Evolutionary conservation across 768 basidiomycete species (phyloP).

Genomic region (Hericium coralloides): DNA sequence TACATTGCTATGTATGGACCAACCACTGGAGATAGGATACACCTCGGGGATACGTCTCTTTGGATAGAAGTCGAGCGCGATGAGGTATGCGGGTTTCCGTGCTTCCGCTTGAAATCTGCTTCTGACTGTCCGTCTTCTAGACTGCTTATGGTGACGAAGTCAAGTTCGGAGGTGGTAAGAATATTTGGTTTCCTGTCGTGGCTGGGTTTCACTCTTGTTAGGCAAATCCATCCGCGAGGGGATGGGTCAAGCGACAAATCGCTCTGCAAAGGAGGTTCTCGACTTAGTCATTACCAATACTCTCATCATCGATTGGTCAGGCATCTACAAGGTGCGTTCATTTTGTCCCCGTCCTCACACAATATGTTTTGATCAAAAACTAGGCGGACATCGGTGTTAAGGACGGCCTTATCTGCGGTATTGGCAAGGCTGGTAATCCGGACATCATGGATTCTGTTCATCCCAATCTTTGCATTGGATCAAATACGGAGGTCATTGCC

Average conservation of each 20-base stretch:
- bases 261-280: conserved; percentile 55
- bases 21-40: conserved; percentile 81
- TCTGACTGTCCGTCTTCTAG: conserved; percentile 24
- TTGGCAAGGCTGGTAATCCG: conserved; percentile 98
- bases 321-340: conserved; percentile 76
- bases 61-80: conserved; percentile 94
- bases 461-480: conserved; percentile 69
- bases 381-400: conserved; percentile 95
- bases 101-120: not conserved
- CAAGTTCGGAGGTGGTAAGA: conserved; percentile 90
- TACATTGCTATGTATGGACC: conserved; percentile 97
- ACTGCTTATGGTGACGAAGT: conserved; percentile 93
- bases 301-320: conserved; percentile 88
- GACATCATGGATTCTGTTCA: conserved; percentile 82
- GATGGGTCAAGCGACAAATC: conserved; percentile 86
- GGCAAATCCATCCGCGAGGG: conserved; percentile 94
- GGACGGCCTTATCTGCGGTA: conserved; percentile 68
- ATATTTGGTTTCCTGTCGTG: not conserved
- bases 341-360: not conserved
- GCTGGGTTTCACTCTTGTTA: conserved; percentile 19
- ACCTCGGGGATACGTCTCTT: conserved; percentile 81
- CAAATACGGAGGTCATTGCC: conserved; percentile 91
- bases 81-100: conserved; percentile 32
- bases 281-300: conserved; percentile 96
- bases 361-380: conserved; percentile 3